Evolutionary conservation across 2,329 filamentous ascomycete species (phyloP), one percentile per base, ranked within the genome.

Genomic region (Cylindrodendrum hubeiense): DNA sequence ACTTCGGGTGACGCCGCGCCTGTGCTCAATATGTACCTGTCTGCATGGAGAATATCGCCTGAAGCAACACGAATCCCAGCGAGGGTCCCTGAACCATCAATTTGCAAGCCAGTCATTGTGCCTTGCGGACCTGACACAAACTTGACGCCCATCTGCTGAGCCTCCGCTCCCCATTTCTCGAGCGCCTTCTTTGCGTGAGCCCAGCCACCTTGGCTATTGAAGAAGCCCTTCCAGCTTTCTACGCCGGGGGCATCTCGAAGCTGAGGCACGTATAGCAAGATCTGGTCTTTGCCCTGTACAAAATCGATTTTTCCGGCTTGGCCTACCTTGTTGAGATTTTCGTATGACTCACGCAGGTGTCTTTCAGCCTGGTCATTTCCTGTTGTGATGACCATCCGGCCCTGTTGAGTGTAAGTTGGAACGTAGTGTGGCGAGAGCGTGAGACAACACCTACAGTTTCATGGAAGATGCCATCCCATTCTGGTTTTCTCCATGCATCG

Each of bases 391-490:
- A 21, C 43, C 12, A 67, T 19, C n/a, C 64, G 64, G 15, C 64
- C 64, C 64, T 67, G 41, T n/a, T n/a, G n/a, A n/a, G n/a, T n/a
- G n/a, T n/a, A n/a, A n/a, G n/a, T n/a, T n/a, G n/a, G n/a, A n/a
- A n/a, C n/a, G n/a, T n/a, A n/a, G n/a, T n/a, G n/a, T n/a, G n/a
- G n/a, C n/a, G n/a, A n/a, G n/a, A 30, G 28, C 9, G 28, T 30
- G 34, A 37, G 34, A 37, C 7, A 30, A 17, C 5, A 34, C 51
- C n/a, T 33, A 60, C 64, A 21, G 64, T 67, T 55, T 67, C 64
- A 30, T 67, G 60, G 44, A 60, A 67, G n/a, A 67, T 64, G 3
- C 60, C 64, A 10, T 55, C n/a, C 64, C 64, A 67, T 21, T 67
- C 64, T 6, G 64, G 46, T 5, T 37, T 30, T 33, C 64, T 67